Percentiles rank a stretch among this genome's conserved stretches.
Conservation (phyloP, 2,329 filamentous ascomycete species). For the Colletotrichum kahawae region DNA sequence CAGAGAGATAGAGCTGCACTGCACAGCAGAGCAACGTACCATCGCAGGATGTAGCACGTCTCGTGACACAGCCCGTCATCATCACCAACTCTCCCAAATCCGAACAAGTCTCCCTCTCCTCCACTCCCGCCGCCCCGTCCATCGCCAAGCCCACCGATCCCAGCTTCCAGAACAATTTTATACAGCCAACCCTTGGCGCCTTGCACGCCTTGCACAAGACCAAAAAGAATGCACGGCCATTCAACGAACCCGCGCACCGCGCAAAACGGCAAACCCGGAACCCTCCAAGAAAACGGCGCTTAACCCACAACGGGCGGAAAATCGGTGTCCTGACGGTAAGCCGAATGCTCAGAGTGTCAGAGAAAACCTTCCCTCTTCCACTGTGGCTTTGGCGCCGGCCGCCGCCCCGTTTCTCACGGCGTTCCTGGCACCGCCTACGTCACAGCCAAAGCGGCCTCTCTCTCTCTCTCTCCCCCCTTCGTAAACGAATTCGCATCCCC, state of each 20-base stretch:
- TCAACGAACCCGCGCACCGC: not conserved
- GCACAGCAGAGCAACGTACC: not conserved
- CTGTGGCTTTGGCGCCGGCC: not conserved
- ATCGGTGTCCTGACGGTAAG: not conserved
- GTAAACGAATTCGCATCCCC: not conserved
- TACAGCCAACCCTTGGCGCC: not conserved
- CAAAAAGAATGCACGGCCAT: not conserved
- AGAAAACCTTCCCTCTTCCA: not conserved
- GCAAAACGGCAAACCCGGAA: not conserved
- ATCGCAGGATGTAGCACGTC: not conserved
- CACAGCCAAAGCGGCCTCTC: slow-evolving; percentile 1
- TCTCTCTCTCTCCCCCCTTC: not conserved
- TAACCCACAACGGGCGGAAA: not conserved
- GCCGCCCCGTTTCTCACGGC: not conserved
- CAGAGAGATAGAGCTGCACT: not conserved
- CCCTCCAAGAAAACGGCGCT: not conserved
- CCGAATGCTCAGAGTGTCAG: not conserved
- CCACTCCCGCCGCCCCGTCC: not conserved
- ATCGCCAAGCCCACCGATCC: not conserved
- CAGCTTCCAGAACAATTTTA: not conserved
- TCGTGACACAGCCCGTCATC: not conserved
- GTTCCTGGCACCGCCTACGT: not conserved
- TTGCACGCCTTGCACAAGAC: not conserved
- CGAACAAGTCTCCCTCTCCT: not conserved
- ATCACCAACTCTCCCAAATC: not conserved